Conservation (phyloP, 106 monocot genomes). For the Chionographis japonica region DNA sequence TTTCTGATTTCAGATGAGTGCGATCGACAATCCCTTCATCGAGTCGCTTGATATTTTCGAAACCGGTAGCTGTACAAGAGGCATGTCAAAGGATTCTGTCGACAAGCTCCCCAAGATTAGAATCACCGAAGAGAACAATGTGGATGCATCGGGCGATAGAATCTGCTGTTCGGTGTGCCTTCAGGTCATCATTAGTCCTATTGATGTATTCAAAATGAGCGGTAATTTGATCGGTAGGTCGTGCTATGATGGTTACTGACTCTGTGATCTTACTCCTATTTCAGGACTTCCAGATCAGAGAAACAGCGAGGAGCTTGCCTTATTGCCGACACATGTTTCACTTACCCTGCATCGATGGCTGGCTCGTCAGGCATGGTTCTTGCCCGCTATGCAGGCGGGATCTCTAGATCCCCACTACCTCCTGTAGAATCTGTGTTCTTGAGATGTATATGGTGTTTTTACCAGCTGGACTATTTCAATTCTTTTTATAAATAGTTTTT, state of each 20-base stretch:
- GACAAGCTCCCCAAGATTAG: conserved; percentile 47
- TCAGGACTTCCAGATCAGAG: conserved; percentile 70
- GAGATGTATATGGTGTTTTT: too few species aligned
- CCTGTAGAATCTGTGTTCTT: too few species aligned
- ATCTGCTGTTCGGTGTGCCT: conserved; percentile 65
- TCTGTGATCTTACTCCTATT: background rate
- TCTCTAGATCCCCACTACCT: conserved; percentile 12
- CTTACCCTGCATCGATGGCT: conserved; percentile 68
- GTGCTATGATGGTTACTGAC: conserved; percentile 9
- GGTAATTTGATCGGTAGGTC: background rate
- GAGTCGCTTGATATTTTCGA: conserved; percentile 65
- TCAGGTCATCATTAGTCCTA: conserved; percentile 16
- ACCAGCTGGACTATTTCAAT: too few species aligned
- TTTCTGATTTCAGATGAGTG: conserved; percentile 57
- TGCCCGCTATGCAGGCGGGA: conserved; percentile 77
- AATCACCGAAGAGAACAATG: conserved; percentile 36
- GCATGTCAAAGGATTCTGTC: conserved; percentile 51
- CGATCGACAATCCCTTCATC: conserved; percentile 34
- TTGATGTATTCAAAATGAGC: background rate
- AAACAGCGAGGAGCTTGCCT: conserved; percentile 59
- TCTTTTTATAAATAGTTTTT: too few species aligned
- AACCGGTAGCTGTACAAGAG: conserved; percentile 35
- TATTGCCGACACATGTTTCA: conserved; percentile 80
- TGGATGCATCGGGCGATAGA: conserved; percentile 45
- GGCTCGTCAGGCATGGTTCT: conserved; percentile 75